A percentile compares a stretch with the other conserved stretches of the same genome.
phyloP scores from a whole-genome alignment of 2,329 filamentous ascomycete genomes.

The Curvularia sp. region DNA sequence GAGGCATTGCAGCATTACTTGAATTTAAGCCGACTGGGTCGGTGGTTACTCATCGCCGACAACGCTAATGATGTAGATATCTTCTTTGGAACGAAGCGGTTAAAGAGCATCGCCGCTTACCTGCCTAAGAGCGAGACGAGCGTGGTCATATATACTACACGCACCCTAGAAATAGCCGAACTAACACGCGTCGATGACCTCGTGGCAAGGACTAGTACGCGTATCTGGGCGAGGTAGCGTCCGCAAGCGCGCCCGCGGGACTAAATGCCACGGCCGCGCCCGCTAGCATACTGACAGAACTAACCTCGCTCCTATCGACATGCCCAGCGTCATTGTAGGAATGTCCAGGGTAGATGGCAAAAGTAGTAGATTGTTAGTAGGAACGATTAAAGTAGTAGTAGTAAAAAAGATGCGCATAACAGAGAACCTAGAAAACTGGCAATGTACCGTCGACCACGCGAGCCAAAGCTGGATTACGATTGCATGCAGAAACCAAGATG shows the following conservation, averaged over 20 bases:
- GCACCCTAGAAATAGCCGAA: background rate
- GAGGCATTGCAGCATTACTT: conserved; percentile 33
- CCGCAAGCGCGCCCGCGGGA: background rate
- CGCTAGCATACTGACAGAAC: conserved; percentile 5
- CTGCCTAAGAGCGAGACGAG: conserved; percentile 19
- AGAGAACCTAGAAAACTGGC: conserved; percentile 15
- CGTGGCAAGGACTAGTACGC: no score
- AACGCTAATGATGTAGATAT: conserved; percentile 18
- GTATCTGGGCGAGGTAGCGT: background rate
- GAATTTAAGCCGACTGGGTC: conserved; percentile 22
- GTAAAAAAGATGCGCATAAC: conserved; percentile 11
- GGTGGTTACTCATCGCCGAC: conserved; percentile 21
- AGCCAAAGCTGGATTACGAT: conserved; percentile 16
- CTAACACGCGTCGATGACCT: no score
- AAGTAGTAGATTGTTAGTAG: conserved; percentile 13
- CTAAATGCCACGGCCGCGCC: conserved; percentile 8
- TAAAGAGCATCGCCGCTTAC: conserved; percentile 20
- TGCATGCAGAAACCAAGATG: conserved; percentile 12
- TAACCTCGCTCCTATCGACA: conserved; percentile 7
- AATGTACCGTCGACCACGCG: conserved; percentile 18
- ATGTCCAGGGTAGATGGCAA: conserved; percentile 13
- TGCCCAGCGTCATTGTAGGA: conserved; percentile 8
- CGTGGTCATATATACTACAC: conserved; percentile 19
- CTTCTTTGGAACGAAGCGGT: conserved; percentile 14
- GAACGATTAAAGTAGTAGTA: background rate